Conservation (phyloP, 2,329 filamentous ascomycete species). For the Orbilia brochopaga region DNA sequence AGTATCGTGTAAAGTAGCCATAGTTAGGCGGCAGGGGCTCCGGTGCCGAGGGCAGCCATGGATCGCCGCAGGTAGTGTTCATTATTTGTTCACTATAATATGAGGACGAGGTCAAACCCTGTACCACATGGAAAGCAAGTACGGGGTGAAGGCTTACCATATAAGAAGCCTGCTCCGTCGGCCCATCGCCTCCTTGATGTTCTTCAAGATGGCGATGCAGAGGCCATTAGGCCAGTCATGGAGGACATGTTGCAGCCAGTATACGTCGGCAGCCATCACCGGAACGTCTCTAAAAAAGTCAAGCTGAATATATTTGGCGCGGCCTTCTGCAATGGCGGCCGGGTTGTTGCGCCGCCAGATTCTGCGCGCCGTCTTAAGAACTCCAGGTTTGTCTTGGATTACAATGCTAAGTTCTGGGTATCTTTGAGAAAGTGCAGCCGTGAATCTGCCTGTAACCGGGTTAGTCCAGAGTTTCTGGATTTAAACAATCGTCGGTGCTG, state of each 20-base stretch:
- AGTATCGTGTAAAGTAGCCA: constrained; percentile 57
- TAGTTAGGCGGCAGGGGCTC: constrained; percentile 57
- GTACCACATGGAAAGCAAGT: constrained; percentile 7
- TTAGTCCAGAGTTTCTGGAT: background rate
- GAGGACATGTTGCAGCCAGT: constrained; percentile 54
- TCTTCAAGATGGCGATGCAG: constrained; percentile 51
- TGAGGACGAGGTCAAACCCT: constrained; percentile 10
- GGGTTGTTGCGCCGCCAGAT: constrained; percentile 56
- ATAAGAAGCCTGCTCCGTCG: constrained; percentile 34
- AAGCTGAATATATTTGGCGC: constrained; percentile 45
- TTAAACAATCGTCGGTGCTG: constrained; percentile 15
- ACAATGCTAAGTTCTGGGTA: constrained; percentile 57
- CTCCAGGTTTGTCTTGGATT: constrained; percentile 57
- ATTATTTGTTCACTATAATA: constrained; percentile 57
- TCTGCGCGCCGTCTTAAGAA: constrained; percentile 52
- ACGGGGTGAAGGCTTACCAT: constrained; percentile 25
- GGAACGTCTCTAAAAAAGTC: constrained; percentile 55
- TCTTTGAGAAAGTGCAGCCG: constrained; percentile 56
- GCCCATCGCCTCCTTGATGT: constrained; percentile 51
- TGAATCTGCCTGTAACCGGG: constrained; percentile 52
- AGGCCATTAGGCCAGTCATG: constrained; percentile 55
- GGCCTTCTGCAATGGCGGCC: constrained; percentile 38
- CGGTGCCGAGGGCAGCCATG: constrained; percentile 56
- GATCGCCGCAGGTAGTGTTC: constrained; percentile 57
- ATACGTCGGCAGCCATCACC: constrained; percentile 53